Conservation (phyloP, 1,284 basidiomycete species). For the Wallemia ichthyophaga region DNA sequence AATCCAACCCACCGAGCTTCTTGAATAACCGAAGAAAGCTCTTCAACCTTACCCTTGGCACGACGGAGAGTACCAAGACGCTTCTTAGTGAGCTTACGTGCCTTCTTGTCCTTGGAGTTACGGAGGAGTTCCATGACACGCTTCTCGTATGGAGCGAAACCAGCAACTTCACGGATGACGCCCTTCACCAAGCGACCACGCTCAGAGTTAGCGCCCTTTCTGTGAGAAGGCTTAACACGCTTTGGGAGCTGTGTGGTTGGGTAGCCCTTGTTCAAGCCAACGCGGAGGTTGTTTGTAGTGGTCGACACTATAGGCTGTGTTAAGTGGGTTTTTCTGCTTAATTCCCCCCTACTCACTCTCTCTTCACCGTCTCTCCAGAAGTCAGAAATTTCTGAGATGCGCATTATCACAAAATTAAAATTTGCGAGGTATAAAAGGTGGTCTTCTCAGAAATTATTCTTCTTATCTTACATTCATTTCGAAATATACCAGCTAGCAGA, state of each 20-base stretch:
- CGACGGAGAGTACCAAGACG: slow-evolving; percentile 82
- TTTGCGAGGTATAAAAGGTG: not conserved
- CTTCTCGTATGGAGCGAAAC: slow-evolving; percentile 95
- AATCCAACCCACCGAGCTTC: slow-evolving; percentile 47
- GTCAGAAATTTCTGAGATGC: not conserved
- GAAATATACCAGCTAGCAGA: not conserved
- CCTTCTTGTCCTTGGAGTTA: slow-evolving; percentile 99
- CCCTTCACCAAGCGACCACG: slow-evolving; percentile 75
- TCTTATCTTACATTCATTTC: not conserved
- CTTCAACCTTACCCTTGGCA: slow-evolving; percentile 91
- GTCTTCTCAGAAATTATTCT: not conserved
- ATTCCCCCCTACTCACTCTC: not conserved
- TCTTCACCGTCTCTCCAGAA: not conserved
- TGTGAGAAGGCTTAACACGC: slow-evolving; percentile 49
- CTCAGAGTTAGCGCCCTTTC: slow-evolving; percentile 61
- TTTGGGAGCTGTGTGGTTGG: slow-evolving; percentile 65
- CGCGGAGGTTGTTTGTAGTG: slow-evolving; percentile 28
- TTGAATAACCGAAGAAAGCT: slow-evolving; percentile 66
- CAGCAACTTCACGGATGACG: slow-evolving; percentile 76
- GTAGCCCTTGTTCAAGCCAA: slow-evolving; percentile 75
- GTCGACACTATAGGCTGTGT: not conserved
- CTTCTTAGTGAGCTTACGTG: slow-evolving; percentile 73
- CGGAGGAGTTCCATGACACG: slow-evolving; percentile 95
- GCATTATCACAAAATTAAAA: not conserved
- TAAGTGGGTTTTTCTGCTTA: not conserved